Conservation (phyloP, 257 asterid genomes). For the Primulina eburnea region DNA sequence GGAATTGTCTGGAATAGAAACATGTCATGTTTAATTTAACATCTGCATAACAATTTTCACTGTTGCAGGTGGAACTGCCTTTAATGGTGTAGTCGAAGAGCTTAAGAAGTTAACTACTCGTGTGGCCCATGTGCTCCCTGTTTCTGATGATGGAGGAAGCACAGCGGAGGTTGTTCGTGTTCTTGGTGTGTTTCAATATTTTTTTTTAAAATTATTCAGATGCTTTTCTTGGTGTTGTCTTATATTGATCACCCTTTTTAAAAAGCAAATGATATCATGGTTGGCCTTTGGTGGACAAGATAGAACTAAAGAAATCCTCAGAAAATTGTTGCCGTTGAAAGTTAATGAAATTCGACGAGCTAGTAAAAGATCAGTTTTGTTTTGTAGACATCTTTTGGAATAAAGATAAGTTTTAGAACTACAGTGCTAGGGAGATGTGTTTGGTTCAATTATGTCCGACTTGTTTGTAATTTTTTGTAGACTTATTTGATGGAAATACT, state of each 20-base stretch:
- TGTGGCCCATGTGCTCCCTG: constrained; percentile 94
- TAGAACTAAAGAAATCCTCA: not conserved
- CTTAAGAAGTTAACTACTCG: constrained; percentile 80
- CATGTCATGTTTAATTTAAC: constrained; percentile 1
- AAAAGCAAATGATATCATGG: not conserved
- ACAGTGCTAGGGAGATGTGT: not conserved
- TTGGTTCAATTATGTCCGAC: not conserved
- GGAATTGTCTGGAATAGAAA: not conserved
- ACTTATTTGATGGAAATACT: constrained; percentile 18
- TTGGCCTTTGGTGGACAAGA: constrained; percentile 8
- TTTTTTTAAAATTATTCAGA: constrained; percentile 16
- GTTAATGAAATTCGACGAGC: constrained; percentile 1
- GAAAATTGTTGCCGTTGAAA: not conserved
- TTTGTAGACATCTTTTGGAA: constrained; percentile 8
- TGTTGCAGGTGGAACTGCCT: constrained; percentile 91
- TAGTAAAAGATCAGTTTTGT: not conserved
- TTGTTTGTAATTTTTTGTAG: not conserved
- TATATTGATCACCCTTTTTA: constrained; percentile 3
- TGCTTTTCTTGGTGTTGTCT: not conserved
- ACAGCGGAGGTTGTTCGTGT: constrained; percentile 98
- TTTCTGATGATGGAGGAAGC: constrained; percentile 99
- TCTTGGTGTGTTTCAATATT: constrained; percentile 58
- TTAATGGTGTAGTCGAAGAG: constrained; percentile 96
- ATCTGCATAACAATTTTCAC: constrained; percentile 27
- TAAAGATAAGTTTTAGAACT: constrained; percentile 5